Base-by-base conservation (phyloP, 345 rosid genomes). In the Rhizophora mangle region DNA sequence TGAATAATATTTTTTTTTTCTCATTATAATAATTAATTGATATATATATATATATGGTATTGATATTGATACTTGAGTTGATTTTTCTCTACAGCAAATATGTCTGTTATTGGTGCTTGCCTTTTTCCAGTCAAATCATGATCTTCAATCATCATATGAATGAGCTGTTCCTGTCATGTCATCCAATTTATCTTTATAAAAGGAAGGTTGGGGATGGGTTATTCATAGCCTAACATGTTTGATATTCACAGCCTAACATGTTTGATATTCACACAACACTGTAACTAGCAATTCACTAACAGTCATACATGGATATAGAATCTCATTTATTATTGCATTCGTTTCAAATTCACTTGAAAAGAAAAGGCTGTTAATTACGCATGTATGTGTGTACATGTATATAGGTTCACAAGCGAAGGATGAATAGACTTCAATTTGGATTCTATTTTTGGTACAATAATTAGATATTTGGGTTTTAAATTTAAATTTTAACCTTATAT, bases 151-250 rank as follows among this genome's bases (percentile, higher is more conserved):
- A 81, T 81, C 77, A 74, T 79, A 65, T 73, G 75, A 82, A 69
- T 84, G 85, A 83, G 88, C 84, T 84, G 85, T 84, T 81, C 81
- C 82, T 69, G 91, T 87, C 91, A 54, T 78, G 81, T 87, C 88
- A 81, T 66, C 72, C 68, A 59, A 32, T 22, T 63, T 34, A 69
- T 27, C 57, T 63, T 64, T 68, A 39, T 60, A 46, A 43, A 51
- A 24, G 36, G 22, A 53, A 52, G 59, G 39, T 3, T 34, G 20
- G 46, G 7, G 37, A 15, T 51, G 39, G 34, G 24, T 72, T 22
- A 9, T 36, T 34, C 29, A n/a, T 3, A 9, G 13, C 20, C 27
- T 53, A 37, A 39, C 36, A 66, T 63, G 68, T 64, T 69, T 72
- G 71, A 63, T 67, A 52, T 68, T 68, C 39, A 16, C 62, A 54